A percentile compares a stretch with the other conserved stretches of the same genome.
These are phyloP conservation scores for Saururus chinensis DNA, from an alignment of 164 flowering plant species.

Conservation along the genomic window DNA sequence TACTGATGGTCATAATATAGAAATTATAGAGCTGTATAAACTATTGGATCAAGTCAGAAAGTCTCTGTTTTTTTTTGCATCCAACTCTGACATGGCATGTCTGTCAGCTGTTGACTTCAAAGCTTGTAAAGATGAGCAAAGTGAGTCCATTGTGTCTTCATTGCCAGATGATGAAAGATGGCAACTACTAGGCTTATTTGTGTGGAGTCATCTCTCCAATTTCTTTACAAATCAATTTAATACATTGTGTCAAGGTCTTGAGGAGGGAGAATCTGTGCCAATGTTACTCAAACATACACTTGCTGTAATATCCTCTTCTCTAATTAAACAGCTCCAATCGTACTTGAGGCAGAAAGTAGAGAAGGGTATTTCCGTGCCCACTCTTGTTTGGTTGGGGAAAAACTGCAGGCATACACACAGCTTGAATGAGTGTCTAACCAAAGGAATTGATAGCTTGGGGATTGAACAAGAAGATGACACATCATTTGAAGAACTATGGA, in stretches of 20 bases:
- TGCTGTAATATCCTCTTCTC: slow-evolving; percentile 35
- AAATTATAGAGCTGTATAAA: slow-evolving; percentile 17
- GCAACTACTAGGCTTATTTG: slow-evolving; percentile 38
- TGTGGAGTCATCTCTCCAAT: slow-evolving; percentile 54
- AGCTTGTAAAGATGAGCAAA: slow-evolving; percentile 13
- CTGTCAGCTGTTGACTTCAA: slow-evolving; percentile 7
- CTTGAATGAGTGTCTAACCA: slow-evolving; percentile 11
- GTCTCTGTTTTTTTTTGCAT: neutral
- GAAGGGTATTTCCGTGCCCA: slow-evolving; percentile 18
- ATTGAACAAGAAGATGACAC: slow-evolving; percentile 17
- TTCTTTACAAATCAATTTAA: slow-evolving; percentile 32
- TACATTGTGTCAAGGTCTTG: slow-evolving; percentile 10
- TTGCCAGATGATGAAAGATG: slow-evolving; percentile 63
- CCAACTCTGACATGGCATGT: neutral
- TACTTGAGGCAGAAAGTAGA: slow-evolving; percentile 37
- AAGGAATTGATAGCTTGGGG: slow-evolving; percentile 12
- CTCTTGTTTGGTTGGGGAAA: slow-evolving; percentile 41
- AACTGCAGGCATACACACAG: slow-evolving; percentile 16
- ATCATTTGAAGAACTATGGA: slow-evolving; percentile 39
- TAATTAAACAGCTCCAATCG: slow-evolving; percentile 38
- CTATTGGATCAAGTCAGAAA: neutral
- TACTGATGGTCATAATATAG: slow-evolving; percentile 20
- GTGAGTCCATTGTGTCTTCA: slow-evolving; percentile 15
- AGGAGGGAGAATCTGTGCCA: slow-evolving; percentile 21
- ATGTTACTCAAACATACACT: slow-evolving; percentile 30